Evolutionary conservation across 2,329 filamentous ascomycete genomes (phyloP).

Genomic region (Fusarium sacchari): DNA sequence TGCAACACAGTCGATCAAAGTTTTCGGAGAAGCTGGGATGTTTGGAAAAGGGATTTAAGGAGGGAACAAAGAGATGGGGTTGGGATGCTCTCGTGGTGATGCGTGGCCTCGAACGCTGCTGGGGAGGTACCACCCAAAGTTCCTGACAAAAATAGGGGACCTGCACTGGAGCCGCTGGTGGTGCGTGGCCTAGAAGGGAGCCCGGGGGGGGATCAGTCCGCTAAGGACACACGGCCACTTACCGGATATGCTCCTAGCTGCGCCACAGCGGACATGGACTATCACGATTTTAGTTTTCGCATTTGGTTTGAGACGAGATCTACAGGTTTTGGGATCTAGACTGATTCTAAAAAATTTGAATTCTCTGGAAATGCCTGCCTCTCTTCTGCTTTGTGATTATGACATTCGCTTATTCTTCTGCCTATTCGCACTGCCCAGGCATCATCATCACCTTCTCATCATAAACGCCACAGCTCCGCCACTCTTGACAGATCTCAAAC

Average conservation of each 20-base stretch:
- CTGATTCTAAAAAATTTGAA: not conserved
- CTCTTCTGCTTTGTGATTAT: too few species aligned
- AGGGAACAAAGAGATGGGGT: conserved; percentile 19
- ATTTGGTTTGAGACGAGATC: conserved; percentile 5
- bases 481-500: conserved; percentile 17
- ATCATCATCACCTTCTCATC: not conserved
- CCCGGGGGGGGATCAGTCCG: not conserved
- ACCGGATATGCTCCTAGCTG: conserved; percentile 3
- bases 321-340: not conserved
- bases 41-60: not conserved
- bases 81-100: conserved; percentile 21
- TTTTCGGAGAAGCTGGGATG: not conserved
- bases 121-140: conserved; percentile 12
- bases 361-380: not conserved
- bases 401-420: not conserved
- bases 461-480: conserved; percentile 18
- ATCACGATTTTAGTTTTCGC: conserved; percentile 1
- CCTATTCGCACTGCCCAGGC: not conserved
- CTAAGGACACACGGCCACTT: not conserved
- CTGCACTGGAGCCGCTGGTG: conserved; percentile 8
- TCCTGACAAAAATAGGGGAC: conserved; percentile 38
- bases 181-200: not conserved
- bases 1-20: not conserved
- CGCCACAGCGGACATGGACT: conserved; percentile 22
- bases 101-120: conserved; percentile 38